A percentile compares a stretch with the other conserved stretches of the same genome.
These are phyloP conservation scores for Teratosphaeria gauchensis DNA, from an alignment of 2,329 filamentous ascomycete species.

Conservation along the genomic window DNA sequence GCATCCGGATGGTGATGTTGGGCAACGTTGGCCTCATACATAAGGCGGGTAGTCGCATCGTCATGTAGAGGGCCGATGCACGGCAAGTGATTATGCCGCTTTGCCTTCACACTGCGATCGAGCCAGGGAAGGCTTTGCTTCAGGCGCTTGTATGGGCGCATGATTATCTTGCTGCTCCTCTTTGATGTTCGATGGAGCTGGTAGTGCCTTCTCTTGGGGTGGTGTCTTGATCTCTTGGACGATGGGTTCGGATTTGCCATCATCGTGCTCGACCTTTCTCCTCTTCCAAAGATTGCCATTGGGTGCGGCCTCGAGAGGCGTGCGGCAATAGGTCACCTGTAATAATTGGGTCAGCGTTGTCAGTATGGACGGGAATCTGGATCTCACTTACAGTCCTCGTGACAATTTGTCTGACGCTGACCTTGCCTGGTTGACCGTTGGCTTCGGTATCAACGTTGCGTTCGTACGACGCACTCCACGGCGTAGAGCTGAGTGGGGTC, in stretches of 20 bases:
- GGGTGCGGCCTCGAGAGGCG: slow-evolving; percentile 71
- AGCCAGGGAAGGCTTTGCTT: background rate
- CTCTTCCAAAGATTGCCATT: slow-evolving; percentile 63
- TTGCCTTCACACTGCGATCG: background rate
- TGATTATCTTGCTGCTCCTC: slow-evolving; percentile 9
- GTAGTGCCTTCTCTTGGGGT: slow-evolving; percentile 7
- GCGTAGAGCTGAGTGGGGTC: slow-evolving; percentile 25
- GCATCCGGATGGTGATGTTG: background rate
- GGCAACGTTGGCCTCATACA: no score
- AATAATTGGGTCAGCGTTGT: background rate
- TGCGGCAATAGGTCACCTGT: slow-evolving; percentile 39
- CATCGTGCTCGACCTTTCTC: slow-evolving; percentile 53
- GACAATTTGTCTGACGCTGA: slow-evolving; percentile 76
- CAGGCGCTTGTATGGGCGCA: background rate
- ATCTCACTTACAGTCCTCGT: slow-evolving; percentile 51
- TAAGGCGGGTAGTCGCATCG: background rate
- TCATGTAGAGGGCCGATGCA: background rate
- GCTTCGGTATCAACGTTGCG: slow-evolving; percentile 49
- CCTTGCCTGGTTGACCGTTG: slow-evolving; percentile 32
- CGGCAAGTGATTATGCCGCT: background rate
- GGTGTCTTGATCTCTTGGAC: background rate
- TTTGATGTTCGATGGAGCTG: slow-evolving; percentile 13
- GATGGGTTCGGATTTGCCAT: background rate
- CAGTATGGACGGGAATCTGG: slow-evolving; percentile 60
- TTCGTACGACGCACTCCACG: slow-evolving; percentile 41